phyloP scores from a whole-genome alignment of 106 monocot species.

The Acanthochlamys bracteata region DNA sequence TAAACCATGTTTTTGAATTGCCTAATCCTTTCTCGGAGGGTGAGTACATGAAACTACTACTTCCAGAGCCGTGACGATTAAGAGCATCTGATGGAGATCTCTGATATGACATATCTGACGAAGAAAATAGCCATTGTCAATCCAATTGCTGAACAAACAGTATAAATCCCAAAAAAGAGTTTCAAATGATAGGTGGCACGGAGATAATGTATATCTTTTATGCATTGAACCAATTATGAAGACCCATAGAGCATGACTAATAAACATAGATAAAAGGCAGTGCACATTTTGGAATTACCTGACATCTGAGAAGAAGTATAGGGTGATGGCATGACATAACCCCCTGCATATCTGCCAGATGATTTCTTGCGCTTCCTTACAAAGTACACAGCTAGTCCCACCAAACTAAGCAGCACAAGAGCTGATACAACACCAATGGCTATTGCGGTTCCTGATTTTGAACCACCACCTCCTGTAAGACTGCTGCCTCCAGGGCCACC shows the following conservation, averaged over 20 bases:
- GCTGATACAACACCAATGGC: constrained; percentile 30
- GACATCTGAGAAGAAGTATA: constrained; percentile 23
- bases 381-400: constrained; percentile 33
- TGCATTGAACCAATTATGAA: no score
- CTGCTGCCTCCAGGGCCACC: background rate
- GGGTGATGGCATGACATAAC: constrained; percentile 30
- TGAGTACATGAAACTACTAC: constrained; percentile 24
- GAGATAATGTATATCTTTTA: no score
- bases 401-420: constrained; percentile 33
- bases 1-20: constrained; percentile 34
- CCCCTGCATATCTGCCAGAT: background rate
- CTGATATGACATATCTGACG: constrained; percentile 20
- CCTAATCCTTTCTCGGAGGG: constrained; percentile 27
- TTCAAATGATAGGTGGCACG: no score
- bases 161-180: no score
- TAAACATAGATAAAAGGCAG: no score
- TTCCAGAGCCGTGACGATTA: constrained; percentile 21
- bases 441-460: constrained; percentile 19
- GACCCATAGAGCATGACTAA: no score
- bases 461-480: constrained; percentile 7
- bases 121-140: constrained; percentile 5
- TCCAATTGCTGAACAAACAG: background rate
- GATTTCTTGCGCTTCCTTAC: constrained; percentile 30
- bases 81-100: constrained; percentile 27
- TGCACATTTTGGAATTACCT: constrained; percentile 17